Evolutionary conservation across 129 eudicot genomes (phyloP), one percentile per base, ranked within the genome.

Genomic region (Mikania micrantha): DNA sequence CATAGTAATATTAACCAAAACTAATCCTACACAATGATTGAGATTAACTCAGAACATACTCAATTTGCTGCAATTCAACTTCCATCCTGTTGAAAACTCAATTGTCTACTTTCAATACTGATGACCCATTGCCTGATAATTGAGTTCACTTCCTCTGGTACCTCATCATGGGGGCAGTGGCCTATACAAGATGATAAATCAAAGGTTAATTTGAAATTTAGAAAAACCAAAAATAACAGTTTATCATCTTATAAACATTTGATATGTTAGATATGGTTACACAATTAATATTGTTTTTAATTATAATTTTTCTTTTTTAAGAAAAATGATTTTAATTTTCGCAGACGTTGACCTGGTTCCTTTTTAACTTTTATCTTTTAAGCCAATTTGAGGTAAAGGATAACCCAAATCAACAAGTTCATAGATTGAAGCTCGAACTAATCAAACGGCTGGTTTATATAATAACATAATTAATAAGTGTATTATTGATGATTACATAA

Each of bases 81-180:
- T 52, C 41, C 76, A 35, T 39, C 71, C 48, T 36, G 22, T 41
- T 77, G 42, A 32, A 60, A 53, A 10, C 17, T 77, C 66, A 20
- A 8, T 5, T 2, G n/a, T 29, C 61, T 62, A 17, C 42, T 27
- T 66, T 82, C 97, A 9, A 74, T 64, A 35, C 73, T 48, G 28
- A 60, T 70, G 42, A 88, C 84, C 97, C 97, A 91, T 49, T 81
- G 74, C 34, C 48, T 71, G 59, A 91, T 83, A 38, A 88, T 79
- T 12, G 84, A 66, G 73, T 88, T 92, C 45, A 92, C 96, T 78
- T 77, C 81, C 74, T 80, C 84, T 2, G 98, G 98, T 59, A 68
- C 75, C 86, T 88, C 98, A 70, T 92, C 98, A 13, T 88, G 98
- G 34, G 98, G 98, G 66, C 98, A 92, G 60, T 88, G 98, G 34